Base-by-base conservation (phyloP, 2,329 filamentous ascomycete genomes). In the Pyrenophora graminea region DNA sequence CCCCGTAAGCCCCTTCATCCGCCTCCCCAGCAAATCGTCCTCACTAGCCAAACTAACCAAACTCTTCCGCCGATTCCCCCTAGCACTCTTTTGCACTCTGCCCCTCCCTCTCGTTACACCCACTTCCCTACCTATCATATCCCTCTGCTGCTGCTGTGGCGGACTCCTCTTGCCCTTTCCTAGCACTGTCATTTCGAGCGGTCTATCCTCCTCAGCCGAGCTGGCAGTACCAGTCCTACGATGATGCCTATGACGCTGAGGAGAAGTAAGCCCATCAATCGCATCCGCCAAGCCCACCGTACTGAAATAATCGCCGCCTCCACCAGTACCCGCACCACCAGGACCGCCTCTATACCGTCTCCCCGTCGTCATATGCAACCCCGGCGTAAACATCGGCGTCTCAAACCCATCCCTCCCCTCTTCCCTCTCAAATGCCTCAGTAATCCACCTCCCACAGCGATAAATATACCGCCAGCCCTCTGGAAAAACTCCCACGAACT, bases 381-480 rank as follows among this genome's bases (percentile, higher is more conserved):
- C 7, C 18, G 58, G 62, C 12, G 60, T 63, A 2, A 44, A 53
- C 10, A 51, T 44, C 2, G 62, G 56, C 4, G 56, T 61, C 10
- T 62, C 55, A 2, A 38, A 53, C 6, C 59, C 56, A 9, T 54
- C 51, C 2, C 48, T 42, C 0, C 45, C 47, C 44, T 71, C 68
- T 34, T 73, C 69, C 0, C 74, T 78, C 73, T 78, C 48, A 75
- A 96, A 93, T 0, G 91, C 81, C 23, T 91, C 86, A 39, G 87
- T 81, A 61, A 97, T 91, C 93, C 93, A 97, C 13, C 80, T 77
- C 0, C 85, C 87, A 56, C 89, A 90, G 30, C 88, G 83, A 58
- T 88, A 85, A 62, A 97, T 89, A 67, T 95, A 87, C 64, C 87
- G 88, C 90, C 91, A 96, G 1, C 90, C 92, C 7, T 94, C 90